Conservation (phyloP, 768 basidiomycete species). For the Fomitopsis pulvina region DNA sequence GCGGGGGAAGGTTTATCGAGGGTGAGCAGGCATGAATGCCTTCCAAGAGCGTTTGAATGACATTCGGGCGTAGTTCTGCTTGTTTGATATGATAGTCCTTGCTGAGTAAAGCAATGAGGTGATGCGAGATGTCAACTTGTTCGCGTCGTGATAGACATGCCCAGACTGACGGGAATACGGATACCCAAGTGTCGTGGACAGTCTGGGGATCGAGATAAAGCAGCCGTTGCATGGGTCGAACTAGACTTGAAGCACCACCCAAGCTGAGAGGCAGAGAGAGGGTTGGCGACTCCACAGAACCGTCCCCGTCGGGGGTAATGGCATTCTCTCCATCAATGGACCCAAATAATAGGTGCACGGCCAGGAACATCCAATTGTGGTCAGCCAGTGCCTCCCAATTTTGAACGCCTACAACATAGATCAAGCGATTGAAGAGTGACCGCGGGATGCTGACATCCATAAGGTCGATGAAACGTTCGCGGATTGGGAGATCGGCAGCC, state of each 20-base stretch:
- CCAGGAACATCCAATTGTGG: slow-evolving; percentile 91
- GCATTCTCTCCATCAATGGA: slow-evolving; percentile 41
- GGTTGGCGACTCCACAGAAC: slow-evolving; percentile 25
- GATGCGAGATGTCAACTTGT: slow-evolving; percentile 82
- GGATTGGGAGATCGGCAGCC: slow-evolving; percentile 68
- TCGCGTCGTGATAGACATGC: slow-evolving; percentile 77
- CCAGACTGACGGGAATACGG: slow-evolving; percentile 85
- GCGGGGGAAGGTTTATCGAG: slow-evolving; percentile 84
- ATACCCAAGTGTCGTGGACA: slow-evolving; percentile 82
- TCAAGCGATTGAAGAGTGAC: slow-evolving; percentile 72
- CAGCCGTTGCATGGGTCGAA: slow-evolving; percentile 78
- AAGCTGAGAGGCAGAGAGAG: slow-evolving; percentile 33
- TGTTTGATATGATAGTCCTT: slow-evolving; percentile 93
- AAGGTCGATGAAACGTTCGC: slow-evolving; percentile 84
- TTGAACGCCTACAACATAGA: slow-evolving; percentile 89
- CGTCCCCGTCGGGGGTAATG: slow-evolving; percentile 37
- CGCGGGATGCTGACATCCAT: slow-evolving; percentile 86
- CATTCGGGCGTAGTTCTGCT: slow-evolving; percentile 82
- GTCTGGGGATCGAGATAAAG: slow-evolving; percentile 71
- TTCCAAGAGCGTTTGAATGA: slow-evolving; percentile 84
- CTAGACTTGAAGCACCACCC: slow-evolving; percentile 43
- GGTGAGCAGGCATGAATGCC: slow-evolving; percentile 84
- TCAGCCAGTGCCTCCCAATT: slow-evolving; percentile 92
- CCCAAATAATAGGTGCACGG: slow-evolving; percentile 85
- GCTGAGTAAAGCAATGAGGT: slow-evolving; percentile 84